A percentile compares a stretch with the other conserved stretches of the same genome.
Evolutionary conservation across 306 rosid genomes (phyloP).

Genomic region (Cucurbita ficifolia): DNA sequence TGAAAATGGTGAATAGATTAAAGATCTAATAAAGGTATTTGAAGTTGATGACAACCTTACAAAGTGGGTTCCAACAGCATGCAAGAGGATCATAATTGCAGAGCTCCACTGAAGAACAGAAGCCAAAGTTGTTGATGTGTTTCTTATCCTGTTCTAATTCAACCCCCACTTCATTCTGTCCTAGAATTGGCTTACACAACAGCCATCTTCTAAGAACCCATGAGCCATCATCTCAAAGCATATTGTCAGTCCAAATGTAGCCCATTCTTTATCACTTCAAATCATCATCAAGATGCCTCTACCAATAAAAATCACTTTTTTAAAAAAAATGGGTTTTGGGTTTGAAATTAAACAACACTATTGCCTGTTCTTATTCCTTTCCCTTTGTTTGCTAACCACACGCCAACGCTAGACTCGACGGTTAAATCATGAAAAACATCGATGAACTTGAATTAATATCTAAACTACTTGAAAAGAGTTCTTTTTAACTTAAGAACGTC

Average conservation of each 20-base stretch:
- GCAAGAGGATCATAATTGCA: neutral
- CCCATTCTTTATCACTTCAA: neutral
- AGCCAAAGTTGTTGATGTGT: neutral
- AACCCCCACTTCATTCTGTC: constrained; percentile 6
- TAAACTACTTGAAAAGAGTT: no score
- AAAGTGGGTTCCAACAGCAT: neutral
- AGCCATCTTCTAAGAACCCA: neutral
- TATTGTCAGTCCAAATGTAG: neutral
- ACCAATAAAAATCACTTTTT: neutral
- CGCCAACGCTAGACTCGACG: no score
- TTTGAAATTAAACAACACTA: neutral
- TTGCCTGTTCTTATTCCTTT: neutral
- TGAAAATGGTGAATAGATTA: neutral
- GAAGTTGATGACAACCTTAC: neutral
- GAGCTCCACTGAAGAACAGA: constrained; percentile 2
- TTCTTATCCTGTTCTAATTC: neutral
- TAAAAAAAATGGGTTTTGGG: neutral
- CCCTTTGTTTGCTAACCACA: no score
- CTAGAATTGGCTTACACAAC: neutral
- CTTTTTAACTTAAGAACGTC: no score
- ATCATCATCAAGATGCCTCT: neutral
- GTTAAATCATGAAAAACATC: no score
- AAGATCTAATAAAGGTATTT: neutral
- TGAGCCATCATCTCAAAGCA: neutral
- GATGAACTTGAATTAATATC: no score